Evolutionary conservation across 345 rosid genomes (phyloP).

Genomic region (Sonneratia caseolaris): DNA sequence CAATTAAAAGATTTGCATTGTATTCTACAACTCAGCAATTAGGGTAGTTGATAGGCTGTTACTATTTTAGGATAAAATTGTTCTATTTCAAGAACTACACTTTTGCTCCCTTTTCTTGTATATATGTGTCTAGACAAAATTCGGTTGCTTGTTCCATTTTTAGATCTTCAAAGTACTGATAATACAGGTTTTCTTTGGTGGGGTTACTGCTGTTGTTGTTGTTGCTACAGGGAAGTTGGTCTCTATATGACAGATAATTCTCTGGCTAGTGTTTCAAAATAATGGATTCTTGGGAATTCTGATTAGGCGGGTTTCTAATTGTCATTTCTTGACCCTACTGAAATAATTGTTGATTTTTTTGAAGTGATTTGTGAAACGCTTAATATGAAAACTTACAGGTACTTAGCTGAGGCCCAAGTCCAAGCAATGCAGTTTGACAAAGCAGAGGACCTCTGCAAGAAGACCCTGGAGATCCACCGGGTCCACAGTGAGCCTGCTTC

Average conservation of each 20-base stretch:
- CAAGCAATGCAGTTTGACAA: conserved; percentile 98
- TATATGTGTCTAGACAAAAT: background rate
- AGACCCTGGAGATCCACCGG: conserved; percentile 87
- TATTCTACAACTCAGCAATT: background rate
- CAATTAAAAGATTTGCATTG: background rate
- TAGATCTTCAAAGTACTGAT: background rate
- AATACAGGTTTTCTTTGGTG: background rate
- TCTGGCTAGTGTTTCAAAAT: background rate
- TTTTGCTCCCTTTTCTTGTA: background rate
- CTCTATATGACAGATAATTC: background rate
- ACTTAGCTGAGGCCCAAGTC: conserved; percentile 94
- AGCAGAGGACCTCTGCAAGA: conserved; percentile 91
- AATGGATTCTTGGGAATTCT: background rate
- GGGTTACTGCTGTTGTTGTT: background rate
- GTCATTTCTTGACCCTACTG: background rate
- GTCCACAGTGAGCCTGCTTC: conserved; percentile 98
- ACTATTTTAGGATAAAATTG: background rate
- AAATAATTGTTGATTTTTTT: background rate
- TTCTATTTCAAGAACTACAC: background rate
- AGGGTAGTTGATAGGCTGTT: background rate
- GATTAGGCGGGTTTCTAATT: background rate
- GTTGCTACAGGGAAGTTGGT: background rate
- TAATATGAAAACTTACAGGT: conserved; percentile 28
- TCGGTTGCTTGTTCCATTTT: background rate
- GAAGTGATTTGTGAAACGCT: background rate